These are phyloP conservation scores for Setomelanomma holmii DNA, from an alignment of 2,329 filamentous ascomycete species.

Conservation along the genomic window DNA sequence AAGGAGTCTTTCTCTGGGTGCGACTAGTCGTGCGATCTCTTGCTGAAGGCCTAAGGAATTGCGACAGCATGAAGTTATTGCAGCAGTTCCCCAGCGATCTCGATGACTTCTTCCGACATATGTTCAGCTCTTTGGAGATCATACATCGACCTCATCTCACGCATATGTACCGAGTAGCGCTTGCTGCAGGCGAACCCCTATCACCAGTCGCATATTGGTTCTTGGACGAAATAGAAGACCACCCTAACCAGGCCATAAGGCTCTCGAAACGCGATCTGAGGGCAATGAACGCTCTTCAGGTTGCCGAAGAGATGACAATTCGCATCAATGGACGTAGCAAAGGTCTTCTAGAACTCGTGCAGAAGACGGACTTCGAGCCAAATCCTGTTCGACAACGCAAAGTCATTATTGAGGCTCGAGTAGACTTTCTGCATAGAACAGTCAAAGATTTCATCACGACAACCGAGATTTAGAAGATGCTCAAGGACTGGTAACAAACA, in stretches of 20 bases:
- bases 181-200: background rate
- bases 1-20: slow-evolving; percentile 29
- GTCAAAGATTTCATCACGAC: slow-evolving; percentile 13
- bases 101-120: slow-evolving; percentile 18
- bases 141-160: slow-evolving; percentile 7
- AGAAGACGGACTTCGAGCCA: background rate
- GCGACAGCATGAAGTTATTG: slow-evolving; percentile 9
- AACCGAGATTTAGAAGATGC: background rate
- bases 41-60: slow-evolving; percentile 10
- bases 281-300: background rate
- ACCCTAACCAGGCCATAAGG: background rate
- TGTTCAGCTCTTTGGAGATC: slow-evolving; percentile 5
- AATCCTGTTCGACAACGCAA: background rate
- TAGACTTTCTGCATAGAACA: slow-evolving; percentile 11
- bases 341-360: slow-evolving; percentile 11
- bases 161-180: slow-evolving; percentile 5
- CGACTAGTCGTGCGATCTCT: slow-evolving; percentile 16
- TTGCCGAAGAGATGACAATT: slow-evolving; percentile 8
- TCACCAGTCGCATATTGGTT: slow-evolving; percentile 7
- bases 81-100: slow-evolving; percentile 15
- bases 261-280: background rate
- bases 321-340: slow-evolving; percentile 9
- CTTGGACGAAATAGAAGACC: slow-evolving; percentile 9
- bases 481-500: background rate
- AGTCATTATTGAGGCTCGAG: background rate